Evolutionary conservation across 768 basidiomycete species (phyloP).

Genomic region (Tubosaeta brunneosetosa): DNA sequence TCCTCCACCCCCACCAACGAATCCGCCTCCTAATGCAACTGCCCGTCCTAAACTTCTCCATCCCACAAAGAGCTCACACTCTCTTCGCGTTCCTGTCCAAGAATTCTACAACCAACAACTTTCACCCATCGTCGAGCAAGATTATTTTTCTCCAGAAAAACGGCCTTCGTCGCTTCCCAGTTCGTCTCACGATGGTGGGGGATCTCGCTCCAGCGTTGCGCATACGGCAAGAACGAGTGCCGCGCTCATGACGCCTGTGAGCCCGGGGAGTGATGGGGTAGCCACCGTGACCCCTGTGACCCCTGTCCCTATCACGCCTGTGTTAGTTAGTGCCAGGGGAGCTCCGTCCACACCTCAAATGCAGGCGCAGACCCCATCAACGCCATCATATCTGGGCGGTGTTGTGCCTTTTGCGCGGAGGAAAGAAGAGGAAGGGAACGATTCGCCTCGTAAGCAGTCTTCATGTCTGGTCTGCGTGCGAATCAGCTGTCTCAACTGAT

Average conservation of each 20-base stretch:
- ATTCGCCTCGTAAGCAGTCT: constrained; percentile 39
- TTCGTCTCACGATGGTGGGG: constrained; percentile 23
- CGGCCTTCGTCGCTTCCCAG: constrained; percentile 32
- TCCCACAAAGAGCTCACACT: constrained; percentile 37
- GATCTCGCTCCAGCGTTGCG: constrained; percentile 23
- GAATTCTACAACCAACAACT: constrained; percentile 38
- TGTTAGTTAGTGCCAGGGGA: constrained; percentile 17
- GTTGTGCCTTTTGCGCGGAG: constrained; percentile 21
- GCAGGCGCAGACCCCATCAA: constrained; percentile 19
- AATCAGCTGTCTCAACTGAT: constrained; percentile 2
- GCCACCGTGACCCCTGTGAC: constrained; percentile 28
- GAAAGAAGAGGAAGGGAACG: constrained; percentile 27
- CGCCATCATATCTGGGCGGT: constrained; percentile 19
- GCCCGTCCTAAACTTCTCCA: constrained; percentile 32
- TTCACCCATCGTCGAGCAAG: constrained; percentile 64
- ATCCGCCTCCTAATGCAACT: constrained; percentile 24
- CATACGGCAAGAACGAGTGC: constrained; percentile 34
- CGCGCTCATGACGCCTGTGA: constrained; percentile 24
- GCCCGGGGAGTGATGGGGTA: constrained; percentile 16
- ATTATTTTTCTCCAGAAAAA: constrained; percentile 53
- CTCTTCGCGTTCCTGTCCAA: constrained; percentile 37
- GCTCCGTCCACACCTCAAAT: constrained; percentile 8
- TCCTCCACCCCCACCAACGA: constrained; percentile 31
- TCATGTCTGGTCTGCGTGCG: background rate
- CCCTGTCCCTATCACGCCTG: constrained; percentile 27